Base-by-base conservation (phyloP, 2,329 filamentous ascomycete species). In the Fusarium caatingaense region DNA sequence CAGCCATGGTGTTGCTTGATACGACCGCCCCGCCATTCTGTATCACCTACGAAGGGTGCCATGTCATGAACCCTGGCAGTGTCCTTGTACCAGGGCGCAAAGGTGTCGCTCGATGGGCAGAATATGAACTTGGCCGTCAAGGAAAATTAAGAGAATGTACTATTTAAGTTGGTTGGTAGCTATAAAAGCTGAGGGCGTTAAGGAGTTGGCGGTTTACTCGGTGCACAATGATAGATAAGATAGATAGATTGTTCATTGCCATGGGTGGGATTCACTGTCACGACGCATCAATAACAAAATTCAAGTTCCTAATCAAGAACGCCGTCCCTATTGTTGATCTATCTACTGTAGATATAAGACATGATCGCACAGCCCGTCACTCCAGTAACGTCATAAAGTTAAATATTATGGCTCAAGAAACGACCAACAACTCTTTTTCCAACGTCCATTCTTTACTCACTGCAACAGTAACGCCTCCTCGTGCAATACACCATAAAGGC, bases 21-120 rank as follows among this genome's bases (percentile, higher is more conserved):
- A 85, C 91, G 0, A 93, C 94, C 44, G 90, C 91, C 12, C 90
- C 92, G 16, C 87, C 93, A 0, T 99, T 97, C 76, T 92, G 91
- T 56, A 84, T 98, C 69, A 97, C 93, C 16, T 98, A 98, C 76
- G 95, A 97, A 80, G 95, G 94, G 0, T 98, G 96, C 76, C 93
- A 96, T 81, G 94, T 98, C 34, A 91, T 99, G 87, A 99, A 99
- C 78, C 94, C 96, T 0, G 93, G 94, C 8, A 86, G 87, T 50
- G 80, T 99, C 51, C 85, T 97, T 25, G 89, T 93, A 0, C 83
- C 88, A 1, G 91, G 90, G 1, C 86, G 90, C 56, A 87, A 89
- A 68, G 89, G 90, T 6, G 88, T 91, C 9, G 92, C 89, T 8
- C 86, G 90, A 67, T 98, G 96, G 95, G 86, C 95, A 2, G 96